Evolutionary conservation across 768 basidiomycete species (phyloP).

Genomic region (Tylopilus vinaceipallidus): DNA sequence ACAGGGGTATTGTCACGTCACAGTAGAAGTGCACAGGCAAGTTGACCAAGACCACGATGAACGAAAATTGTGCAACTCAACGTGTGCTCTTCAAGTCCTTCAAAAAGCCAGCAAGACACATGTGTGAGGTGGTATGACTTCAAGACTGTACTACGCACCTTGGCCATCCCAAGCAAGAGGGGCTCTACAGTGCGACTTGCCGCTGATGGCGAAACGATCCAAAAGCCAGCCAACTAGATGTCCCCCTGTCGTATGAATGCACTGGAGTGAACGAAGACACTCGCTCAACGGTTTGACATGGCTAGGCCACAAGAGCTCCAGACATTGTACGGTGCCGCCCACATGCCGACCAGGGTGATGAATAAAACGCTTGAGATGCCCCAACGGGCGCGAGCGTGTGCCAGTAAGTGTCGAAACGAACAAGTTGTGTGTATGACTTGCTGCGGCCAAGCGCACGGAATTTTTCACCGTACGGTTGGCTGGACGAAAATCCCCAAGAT

Average conservation of each 20-base stretch:
- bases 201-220: background rate
- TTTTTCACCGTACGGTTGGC: constrained; percentile 28
- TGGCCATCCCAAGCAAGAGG: constrained; percentile 7
- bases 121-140: constrained; percentile 30
- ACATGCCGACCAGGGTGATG: constrained; percentile 6
- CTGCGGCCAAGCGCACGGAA: constrained; percentile 19
- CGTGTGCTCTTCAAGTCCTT: constrained; percentile 27
- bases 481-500: constrained; percentile 11
- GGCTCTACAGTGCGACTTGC: background rate
- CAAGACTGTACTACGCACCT: constrained; percentile 11
- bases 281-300: constrained; percentile 24
- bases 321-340: constrained; percentile 5
- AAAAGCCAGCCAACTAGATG: constrained; percentile 10
- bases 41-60: constrained; percentile 29
- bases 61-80: constrained; percentile 26
- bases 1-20: constrained; percentile 33
- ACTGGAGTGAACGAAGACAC: constrained; percentile 33
- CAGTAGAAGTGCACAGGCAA: constrained; percentile 26
- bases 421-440: constrained; percentile 20
- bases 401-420: constrained; percentile 26
- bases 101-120: constrained; percentile 20
- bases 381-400: constrained; percentile 14
- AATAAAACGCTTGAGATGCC: constrained; percentile 14
- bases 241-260: constrained; percentile 25
- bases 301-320: background rate